phyloP scores from a whole-genome alignment of 2,329 filamentous ascomycete genomes.

The Phaeomoniella chlamydospora region DNA sequence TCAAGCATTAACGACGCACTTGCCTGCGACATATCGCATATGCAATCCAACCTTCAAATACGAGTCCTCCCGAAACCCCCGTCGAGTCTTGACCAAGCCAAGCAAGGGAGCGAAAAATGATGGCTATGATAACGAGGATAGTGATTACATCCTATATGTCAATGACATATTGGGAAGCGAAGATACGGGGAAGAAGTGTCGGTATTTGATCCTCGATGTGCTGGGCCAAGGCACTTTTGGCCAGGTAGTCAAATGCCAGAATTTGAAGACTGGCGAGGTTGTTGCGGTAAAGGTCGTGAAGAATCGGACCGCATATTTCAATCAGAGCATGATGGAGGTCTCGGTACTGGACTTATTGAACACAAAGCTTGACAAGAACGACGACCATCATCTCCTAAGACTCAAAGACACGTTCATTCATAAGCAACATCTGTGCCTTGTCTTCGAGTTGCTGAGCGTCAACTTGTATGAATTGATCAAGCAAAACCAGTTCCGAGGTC shows the following conservation, averaged over 20 bases:
- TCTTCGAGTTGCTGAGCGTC: slow-evolving; percentile 91
- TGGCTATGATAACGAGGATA: slow-evolving; percentile 97
- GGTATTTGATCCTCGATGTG: slow-evolving; percentile 93
- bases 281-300: slow-evolving; percentile 99
- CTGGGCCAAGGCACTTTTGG: slow-evolving; percentile 95
- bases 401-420: slow-evolving; percentile 98
- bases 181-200: slow-evolving; percentile 97
- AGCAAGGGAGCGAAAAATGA: slow-evolving; percentile 99
- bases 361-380: slow-evolving; percentile 97
- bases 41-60: slow-evolving; percentile 98
- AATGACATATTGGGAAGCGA: slow-evolving; percentile 97
- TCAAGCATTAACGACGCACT: slow-evolving; percentile 83
- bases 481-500: slow-evolving; percentile 94
- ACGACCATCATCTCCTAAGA: slow-evolving; percentile 88
- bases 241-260: slow-evolving; percentile 98
- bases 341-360: slow-evolving; percentile 96
- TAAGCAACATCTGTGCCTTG: slow-evolving; percentile 86
- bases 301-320: slow-evolving; percentile 97
- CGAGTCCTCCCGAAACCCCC: slow-evolving; percentile 90
- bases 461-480: slow-evolving; percentile 98
- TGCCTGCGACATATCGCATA: slow-evolving; percentile 92
- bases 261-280: slow-evolving; percentile 94
- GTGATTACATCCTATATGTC: slow-evolving; percentile 97
- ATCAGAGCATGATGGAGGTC: slow-evolving; percentile 99
- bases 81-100: slow-evolving; percentile 89